Evolutionary conservation across 1,284 basidiomycete genomes (phyloP), one percentile per base, ranked within the genome.

Genomic region (Vanrija sp.): DNA sequence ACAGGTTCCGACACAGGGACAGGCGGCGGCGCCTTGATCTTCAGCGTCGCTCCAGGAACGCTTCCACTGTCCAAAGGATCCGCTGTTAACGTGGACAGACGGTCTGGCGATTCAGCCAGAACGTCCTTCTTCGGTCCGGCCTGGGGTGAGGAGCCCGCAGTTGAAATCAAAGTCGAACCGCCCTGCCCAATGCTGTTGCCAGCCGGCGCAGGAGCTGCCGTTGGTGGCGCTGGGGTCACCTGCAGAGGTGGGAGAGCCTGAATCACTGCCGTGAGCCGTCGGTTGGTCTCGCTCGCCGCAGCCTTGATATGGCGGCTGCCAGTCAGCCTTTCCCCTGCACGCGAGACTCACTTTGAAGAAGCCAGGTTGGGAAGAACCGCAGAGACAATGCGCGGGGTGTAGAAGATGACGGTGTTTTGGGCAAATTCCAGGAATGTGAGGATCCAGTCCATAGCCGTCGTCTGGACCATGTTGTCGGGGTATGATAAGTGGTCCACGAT

Each of bases 351-450:
- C 70, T 72, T 69, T 9, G 60, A 49, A 2, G 69, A 93, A 0
- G 96, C 92, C 35, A 99, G 84, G 68, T 93, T 96, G 1, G 93
- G 92, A 15, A 99, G 82, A 55, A 98, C 88, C 15, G 89, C 89
- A 6, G 88, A 87, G 44, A 98, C 88, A 39, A 98, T 84, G 35
- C 89, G 84, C 2, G 96, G 93, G 0, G 93, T 94, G 68, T 97
- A 97, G 3, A 91, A 89, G 22, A 98, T 84, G 78, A 98, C 89
- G 47, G 96, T 90, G 65, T 91, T 88, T 58, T 89, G 85, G 6
- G 87, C 87, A 63, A 97, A 92, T 41, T 81, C 82, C 18, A 98
- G 78, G 73, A 98, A 93, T 58, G 94, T 91, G 18, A 89, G 84
- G 27, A 99, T 81, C 96, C 96, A 99, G 60, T 85, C 82, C 35